Evolutionary conservation across 805 yeast species (phyloP).

Genomic region (Metschnikowia shivogae): DNA sequence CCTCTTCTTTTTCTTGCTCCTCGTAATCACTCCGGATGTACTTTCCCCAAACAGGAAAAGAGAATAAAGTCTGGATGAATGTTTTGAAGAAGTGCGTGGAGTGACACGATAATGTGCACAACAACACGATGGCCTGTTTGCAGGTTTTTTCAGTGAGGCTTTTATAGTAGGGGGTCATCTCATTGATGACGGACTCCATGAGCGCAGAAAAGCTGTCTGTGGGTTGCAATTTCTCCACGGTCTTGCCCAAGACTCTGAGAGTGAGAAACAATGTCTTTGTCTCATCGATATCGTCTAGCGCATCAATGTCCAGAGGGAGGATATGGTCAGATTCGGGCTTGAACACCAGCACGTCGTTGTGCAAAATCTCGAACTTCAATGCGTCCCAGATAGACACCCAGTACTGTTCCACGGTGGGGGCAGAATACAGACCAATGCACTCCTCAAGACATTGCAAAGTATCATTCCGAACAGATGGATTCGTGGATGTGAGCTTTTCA

Average conservation of each 20-base stretch:
- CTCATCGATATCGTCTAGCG: constrained; percentile 33
- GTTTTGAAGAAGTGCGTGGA: constrained; percentile 44
- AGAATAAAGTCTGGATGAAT: constrained; percentile 35
- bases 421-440: constrained; percentile 52
- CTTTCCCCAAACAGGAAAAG: constrained; percentile 42
- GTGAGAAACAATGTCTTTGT: constrained; percentile 34
- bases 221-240: constrained; percentile 34
- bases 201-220: constrained; percentile 31
- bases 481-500: constrained; percentile 75
- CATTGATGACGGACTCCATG: constrained; percentile 26
- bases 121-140: constrained; percentile 59
- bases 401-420: constrained; percentile 46
- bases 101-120: constrained; percentile 52
- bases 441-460: constrained; percentile 57
- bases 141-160: constrained; percentile 49
- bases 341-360: constrained; percentile 50
- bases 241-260: constrained; percentile 25
- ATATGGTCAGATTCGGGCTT: constrained; percentile 22
- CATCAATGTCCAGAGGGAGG: constrained; percentile 24
- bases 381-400: constrained; percentile 86
- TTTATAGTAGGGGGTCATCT: constrained; percentile 50
- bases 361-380: constrained; percentile 82
- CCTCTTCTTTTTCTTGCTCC: constrained; percentile 7
- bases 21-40: constrained; percentile 23
- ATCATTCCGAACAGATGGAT: constrained; percentile 69